Evolutionary conservation across 352 stramenopile species (phyloP).

Genomic region (Phytophthora brassicae): DNA sequence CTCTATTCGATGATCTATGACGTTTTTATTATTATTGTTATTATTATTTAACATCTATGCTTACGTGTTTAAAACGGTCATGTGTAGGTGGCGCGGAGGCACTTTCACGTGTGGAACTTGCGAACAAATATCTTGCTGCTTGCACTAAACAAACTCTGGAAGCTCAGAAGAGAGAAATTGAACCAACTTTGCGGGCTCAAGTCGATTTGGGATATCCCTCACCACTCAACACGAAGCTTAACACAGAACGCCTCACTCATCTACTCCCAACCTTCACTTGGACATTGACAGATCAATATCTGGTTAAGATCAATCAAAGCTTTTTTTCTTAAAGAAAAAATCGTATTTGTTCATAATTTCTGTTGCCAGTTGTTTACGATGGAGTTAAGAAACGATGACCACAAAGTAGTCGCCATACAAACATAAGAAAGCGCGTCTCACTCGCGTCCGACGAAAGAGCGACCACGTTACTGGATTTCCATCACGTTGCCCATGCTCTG

Average conservation of each 20-base stretch:
- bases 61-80: too few species aligned
- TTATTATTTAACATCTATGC: too few species aligned
- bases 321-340: slow-evolving; percentile 16
- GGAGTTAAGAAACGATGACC: slow-evolving; percentile 3
- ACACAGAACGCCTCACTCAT: slow-evolving; percentile 27
- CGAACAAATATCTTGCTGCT: slow-evolving; percentile 29
- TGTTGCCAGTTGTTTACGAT: neutral
- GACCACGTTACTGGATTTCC: slow-evolving; percentile 45
- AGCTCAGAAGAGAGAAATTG: slow-evolving; percentile 26
- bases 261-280: slow-evolving; percentile 30
- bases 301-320: slow-evolving; percentile 33
- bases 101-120: slow-evolving; percentile 53
- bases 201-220: slow-evolving; percentile 52
- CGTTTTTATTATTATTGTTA: too few species aligned
- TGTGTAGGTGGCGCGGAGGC: slow-evolving; percentile 44
- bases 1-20: neutral
- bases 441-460: slow-evolving; percentile 7
- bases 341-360: slow-evolving; percentile 22
- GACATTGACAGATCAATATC: slow-evolving; percentile 19
- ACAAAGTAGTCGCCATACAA: slow-evolving; percentile 12
- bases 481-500: slow-evolving; percentile 40
- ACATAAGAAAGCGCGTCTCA: slow-evolving; percentile 15
- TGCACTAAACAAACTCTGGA: slow-evolving; percentile 9
- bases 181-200: slow-evolving; percentile 21
- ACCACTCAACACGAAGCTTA: slow-evolving; percentile 47